These are phyloP conservation scores for Schizochytrium sp. DNA, from an alignment of 108 stramenopile genomes.

Conservation along the genomic window DNA sequence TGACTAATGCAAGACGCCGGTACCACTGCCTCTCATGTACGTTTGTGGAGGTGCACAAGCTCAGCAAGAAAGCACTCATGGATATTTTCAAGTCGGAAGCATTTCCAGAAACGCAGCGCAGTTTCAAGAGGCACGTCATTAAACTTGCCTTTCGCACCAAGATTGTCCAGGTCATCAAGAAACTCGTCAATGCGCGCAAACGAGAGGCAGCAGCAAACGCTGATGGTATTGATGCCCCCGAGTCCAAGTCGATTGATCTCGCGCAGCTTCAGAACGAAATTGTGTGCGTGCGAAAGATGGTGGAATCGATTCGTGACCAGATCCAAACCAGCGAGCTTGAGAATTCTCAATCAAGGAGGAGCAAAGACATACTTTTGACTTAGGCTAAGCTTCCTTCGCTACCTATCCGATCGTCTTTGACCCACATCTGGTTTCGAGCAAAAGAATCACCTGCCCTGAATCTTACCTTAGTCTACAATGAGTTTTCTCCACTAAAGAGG, in stretches of 20 bases:
- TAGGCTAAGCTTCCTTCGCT: no score
- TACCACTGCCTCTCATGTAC: background rate
- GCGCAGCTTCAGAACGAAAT: background rate
- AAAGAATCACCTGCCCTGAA: no score
- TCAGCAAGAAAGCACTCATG: background rate
- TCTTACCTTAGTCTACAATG: no score
- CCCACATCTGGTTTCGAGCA: no score
- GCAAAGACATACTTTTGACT: no score
- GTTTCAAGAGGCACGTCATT: background rate
- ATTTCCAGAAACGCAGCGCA: background rate
- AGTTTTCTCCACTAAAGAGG: no score
- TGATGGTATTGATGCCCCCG: background rate
- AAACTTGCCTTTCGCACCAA: conserved; percentile 10
- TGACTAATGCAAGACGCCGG: background rate
- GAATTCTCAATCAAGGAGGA: no score
- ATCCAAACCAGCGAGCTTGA: background rate
- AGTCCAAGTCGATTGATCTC: background rate
- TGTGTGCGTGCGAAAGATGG: background rate
- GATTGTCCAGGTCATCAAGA: background rate
- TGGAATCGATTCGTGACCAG: background rate
- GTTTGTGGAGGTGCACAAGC: background rate
- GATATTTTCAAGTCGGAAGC: background rate
- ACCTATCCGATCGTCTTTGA: no score
- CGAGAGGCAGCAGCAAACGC: background rate
- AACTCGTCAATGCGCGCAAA: background rate